Percentiles rank a stretch among this genome's conserved stretches.
These are phyloP conservation scores for Pyricularia pennisetigena DNA, from an alignment of 2,329 filamentous ascomycete genomes.

Conservation along the genomic window DNA sequence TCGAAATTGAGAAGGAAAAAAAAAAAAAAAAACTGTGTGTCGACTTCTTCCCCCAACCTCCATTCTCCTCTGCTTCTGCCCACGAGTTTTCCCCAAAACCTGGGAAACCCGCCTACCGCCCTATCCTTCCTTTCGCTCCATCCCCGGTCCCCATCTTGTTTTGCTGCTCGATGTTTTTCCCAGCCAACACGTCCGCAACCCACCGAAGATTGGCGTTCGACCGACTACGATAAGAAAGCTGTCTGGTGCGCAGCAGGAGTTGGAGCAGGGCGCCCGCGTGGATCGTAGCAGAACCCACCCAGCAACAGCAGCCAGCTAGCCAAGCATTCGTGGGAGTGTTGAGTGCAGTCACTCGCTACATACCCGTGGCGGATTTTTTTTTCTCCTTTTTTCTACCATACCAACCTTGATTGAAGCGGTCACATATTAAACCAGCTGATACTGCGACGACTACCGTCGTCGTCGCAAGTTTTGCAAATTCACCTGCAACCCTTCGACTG, in stretches of 20 bases:
- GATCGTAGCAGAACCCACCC: constrained; percentile 1
- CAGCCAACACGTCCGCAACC: neutral
- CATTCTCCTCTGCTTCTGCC: neutral
- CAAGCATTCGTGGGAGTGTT: constrained; percentile 2
- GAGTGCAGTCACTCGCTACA: constrained; percentile 2
- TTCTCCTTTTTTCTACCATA: neutral
- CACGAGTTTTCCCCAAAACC: neutral
- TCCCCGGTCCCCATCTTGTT: neutral
- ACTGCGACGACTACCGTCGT: neutral
- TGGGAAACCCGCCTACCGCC: neutral
- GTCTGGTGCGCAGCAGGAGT: constrained; percentile 1
- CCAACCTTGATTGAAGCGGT: neutral
- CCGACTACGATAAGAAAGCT: constrained; percentile 1
- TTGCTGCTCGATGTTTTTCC: neutral
- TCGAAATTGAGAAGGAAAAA: constrained; percentile 1
- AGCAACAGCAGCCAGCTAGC: neutral
- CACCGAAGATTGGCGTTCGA: neutral
- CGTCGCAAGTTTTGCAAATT: neutral
- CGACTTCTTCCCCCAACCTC: constrained; percentile 11
- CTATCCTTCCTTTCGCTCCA: neutral
- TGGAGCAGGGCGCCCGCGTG: neutral
- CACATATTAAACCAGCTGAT: neutral
- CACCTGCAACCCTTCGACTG: neutral
- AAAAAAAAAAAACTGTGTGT: constrained; percentile 1
- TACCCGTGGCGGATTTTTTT: constrained; percentile 4